These are phyloP conservation scores for Talaromyces atroroseus DNA, from an alignment of 2,329 filamentous ascomycete species.

Conservation along the genomic window DNA sequence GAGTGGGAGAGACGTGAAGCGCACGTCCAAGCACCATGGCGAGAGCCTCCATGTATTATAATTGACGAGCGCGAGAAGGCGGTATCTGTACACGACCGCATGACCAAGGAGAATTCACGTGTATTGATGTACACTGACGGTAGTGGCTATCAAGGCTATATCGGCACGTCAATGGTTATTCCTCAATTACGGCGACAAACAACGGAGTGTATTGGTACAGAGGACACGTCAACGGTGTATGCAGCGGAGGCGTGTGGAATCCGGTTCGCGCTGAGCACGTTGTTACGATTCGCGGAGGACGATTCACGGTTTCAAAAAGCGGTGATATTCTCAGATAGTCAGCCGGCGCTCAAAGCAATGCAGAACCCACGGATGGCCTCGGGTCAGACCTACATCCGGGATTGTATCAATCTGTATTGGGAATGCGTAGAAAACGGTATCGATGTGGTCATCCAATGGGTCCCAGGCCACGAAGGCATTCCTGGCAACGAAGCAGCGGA, in stretches of 20 bases:
- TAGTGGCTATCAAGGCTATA: not conserved
- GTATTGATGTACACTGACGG: not conserved
- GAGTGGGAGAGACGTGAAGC: conserved; percentile 11
- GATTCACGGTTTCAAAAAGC: not conserved
- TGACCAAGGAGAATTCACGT: not conserved
- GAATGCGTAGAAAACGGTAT: not conserved
- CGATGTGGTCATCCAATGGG: conserved; percentile 1
- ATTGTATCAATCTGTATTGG: not conserved
- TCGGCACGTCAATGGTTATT: not conserved
- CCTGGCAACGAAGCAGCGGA: not conserved
- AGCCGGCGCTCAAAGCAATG: not conserved
- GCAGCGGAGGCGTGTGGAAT: not conserved
- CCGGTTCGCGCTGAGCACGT: not conserved
- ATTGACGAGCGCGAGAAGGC: not conserved
- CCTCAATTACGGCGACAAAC: not conserved
- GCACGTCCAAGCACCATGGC: conserved; percentile 13
- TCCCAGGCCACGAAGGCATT: not conserved
- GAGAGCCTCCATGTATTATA: conserved; percentile 9
- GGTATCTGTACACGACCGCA: not conserved
- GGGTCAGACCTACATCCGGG: not conserved
- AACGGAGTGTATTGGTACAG: not conserved
- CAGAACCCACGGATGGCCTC: not conserved
- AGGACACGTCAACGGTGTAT: not conserved
- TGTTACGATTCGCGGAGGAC: too few relatives aligned
- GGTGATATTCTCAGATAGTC: not conserved